Evolutionary conservation across 208 protist species (phyloP), one percentile per base, ranked within the genome.

Genomic region (Borovskyia barvae): DNA sequence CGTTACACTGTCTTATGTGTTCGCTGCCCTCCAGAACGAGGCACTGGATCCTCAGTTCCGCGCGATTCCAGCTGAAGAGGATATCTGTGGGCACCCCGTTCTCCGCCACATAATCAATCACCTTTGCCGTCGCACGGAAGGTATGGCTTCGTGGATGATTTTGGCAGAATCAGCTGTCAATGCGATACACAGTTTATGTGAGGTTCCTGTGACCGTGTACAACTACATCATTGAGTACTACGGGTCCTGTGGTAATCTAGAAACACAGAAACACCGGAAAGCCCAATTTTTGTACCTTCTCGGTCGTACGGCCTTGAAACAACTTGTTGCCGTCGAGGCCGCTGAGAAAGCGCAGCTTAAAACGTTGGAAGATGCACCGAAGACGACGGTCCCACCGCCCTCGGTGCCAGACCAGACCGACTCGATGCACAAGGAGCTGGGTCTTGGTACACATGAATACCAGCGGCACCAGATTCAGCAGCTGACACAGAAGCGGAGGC

Each of bases 341-440:
- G 52, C 72, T 29, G 86, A 95, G 63, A 79, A 83, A 29, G 55
- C 72, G 49, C 77, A 93, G 64, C 49, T 95, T 54, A 92, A 90
- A 60, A 68, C 66, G 43, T 46, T 95, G 39, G 80, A 91, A 42
- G 83, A 86, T 28, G 42, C 66, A 1, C 17, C 60, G 19, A 71
- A 59, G 37, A 36, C 11, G 2, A 19, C 46, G 1, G 7, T 20
- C 28, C 29, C 30, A 22, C 47, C 56, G 14, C 63, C 53, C 49
- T 26, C 50, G 66, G 52, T 30, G 33, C 39, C 20, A 17, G 64
- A 30, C 2, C 56, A 71, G 36, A 52, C 69, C 4, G 90, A 95
- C 69, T 72, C 67, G 35, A 95, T 95, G 86, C 84, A 92, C 41
- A 90, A 90, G 61, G 84, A 95, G 43, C 60, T 95, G 40, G 90